phyloP scores from a whole-genome alignment of 345 rosid genomes.

The Aethionema arabicum region DNA sequence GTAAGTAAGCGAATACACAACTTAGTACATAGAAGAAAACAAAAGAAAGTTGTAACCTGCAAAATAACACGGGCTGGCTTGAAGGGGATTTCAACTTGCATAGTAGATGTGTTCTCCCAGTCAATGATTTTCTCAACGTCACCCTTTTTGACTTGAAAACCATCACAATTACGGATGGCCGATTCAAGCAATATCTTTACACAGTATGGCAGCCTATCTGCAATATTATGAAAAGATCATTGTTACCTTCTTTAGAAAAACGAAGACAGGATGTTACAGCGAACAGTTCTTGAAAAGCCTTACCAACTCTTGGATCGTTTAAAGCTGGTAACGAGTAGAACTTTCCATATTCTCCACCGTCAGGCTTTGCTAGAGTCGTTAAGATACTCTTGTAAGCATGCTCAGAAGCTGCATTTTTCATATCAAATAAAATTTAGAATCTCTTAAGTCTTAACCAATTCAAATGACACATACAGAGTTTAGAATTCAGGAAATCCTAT shows the following conservation, averaged over 20 bases:
- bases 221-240: slow-evolving; percentile 9
- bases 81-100: slow-evolving; percentile 88
- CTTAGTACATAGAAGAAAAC: neutral
- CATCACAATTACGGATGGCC: slow-evolving; percentile 81
- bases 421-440: slow-evolving; percentile 8
- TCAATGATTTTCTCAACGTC: slow-evolving; percentile 88
- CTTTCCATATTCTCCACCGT: slow-evolving; percentile 82
- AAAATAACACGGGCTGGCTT: slow-evolving; percentile 85
- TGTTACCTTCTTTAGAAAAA: slow-evolving; percentile 24
- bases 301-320: slow-evolving; percentile 81
- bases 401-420: slow-evolving; percentile 54
- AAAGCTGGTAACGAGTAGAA: slow-evolving; percentile 69
- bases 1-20: neutral
- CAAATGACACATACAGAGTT: neutral
- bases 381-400: slow-evolving; percentile 66
- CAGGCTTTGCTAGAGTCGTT: slow-evolving; percentile 76
- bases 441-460: neutral
- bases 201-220: slow-evolving; percentile 75
- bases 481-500: neutral
- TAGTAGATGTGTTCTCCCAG: slow-evolving; percentile 75
- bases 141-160: slow-evolving; percentile 73
- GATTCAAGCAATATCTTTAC: slow-evolving; percentile 81
- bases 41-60: slow-evolving; percentile 45
- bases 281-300: slow-evolving; percentile 36
- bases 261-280: slow-evolving; percentile 52